Conservation (phyloP, 345 rosid species). For the Raphanus sativus region DNA sequence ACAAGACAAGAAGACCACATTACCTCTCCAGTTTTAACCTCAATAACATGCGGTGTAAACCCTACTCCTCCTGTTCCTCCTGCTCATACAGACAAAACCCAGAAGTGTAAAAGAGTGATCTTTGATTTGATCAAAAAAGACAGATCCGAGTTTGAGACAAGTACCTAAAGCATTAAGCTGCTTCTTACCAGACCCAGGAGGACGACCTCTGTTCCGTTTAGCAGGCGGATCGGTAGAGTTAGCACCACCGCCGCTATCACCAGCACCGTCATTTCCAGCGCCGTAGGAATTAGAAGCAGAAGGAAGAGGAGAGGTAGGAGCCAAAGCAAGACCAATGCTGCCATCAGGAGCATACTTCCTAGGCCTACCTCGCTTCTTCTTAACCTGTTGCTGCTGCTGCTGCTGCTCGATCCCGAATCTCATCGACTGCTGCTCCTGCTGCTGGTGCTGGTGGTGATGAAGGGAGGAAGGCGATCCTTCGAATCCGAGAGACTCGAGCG, state of each 20-base stretch:
- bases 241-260: conserved; percentile 31
- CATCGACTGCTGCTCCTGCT: conserved; percentile 29
- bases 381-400: conserved; percentile 26
- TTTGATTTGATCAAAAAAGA: conserved; percentile 9
- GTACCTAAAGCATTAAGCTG: conserved; percentile 94
- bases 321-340: conserved; percentile 73
- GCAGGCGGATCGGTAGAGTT: conserved; percentile 54
- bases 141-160: neutral
- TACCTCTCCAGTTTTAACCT: conserved; percentile 90
- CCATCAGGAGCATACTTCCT: conserved; percentile 88
- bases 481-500: conserved; percentile 49
- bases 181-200: conserved; percentile 88
- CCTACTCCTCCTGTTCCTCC: conserved; percentile 95
- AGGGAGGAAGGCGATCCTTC: conserved; percentile 65
- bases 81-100: conserved; percentile 27
- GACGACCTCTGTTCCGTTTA: conserved; percentile 82
- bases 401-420: conserved; percentile 40
- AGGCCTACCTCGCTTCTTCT: conserved; percentile 95
- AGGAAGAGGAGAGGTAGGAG: conserved; percentile 61
- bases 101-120: conserved; percentile 8
- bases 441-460: neutral
- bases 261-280: conserved; percentile 25
- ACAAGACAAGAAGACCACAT: conserved; percentile 13
- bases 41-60: conserved; percentile 95
- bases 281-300: conserved; percentile 49